Evolutionary conservation across 495 filamentous ascomycete species (phyloP).

Genomic region (Astrothelium subdiscretum): DNA sequence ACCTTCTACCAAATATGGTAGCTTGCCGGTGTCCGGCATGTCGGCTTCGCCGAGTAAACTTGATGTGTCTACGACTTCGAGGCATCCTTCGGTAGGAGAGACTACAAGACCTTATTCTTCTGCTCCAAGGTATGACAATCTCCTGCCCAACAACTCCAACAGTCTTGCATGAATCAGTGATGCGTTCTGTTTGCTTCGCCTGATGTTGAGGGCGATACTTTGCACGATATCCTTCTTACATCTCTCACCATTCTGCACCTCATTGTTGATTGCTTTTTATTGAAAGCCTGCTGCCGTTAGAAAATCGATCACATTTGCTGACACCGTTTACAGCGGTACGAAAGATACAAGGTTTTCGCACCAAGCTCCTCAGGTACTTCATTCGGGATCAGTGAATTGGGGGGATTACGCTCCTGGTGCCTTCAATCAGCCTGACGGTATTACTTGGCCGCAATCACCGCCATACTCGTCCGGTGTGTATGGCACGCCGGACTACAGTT

Average conservation of each 20-base stretch:
- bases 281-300: too few relatives aligned
- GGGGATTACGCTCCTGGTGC: not conserved
- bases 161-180: too few relatives aligned
- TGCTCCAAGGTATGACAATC: not conserved
- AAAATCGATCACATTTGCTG: not conserved
- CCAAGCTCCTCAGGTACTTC: not conserved
- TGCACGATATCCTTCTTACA: too few relatives aligned
- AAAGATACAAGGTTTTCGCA: not conserved
- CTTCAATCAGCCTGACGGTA: not conserved
- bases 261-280: too few relatives aligned
- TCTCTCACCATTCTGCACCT: too few relatives aligned
- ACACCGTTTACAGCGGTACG: not conserved
- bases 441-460: conserved; percentile 12
- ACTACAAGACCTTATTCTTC: not conserved
- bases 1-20: not conserved
- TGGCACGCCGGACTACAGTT: conserved; percentile 12
- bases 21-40: not conserved
- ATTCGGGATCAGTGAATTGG: conserved; percentile 5
- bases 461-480: conserved; percentile 20
- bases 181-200: not conserved
- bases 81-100: not conserved
- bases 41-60: not conserved
- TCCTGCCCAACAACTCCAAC: not conserved
- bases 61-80: not conserved
- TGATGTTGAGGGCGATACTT: too few relatives aligned